Conservation (phyloP, 2,329 filamentous ascomycete species). For the Celoporthe dispersa region DNA sequence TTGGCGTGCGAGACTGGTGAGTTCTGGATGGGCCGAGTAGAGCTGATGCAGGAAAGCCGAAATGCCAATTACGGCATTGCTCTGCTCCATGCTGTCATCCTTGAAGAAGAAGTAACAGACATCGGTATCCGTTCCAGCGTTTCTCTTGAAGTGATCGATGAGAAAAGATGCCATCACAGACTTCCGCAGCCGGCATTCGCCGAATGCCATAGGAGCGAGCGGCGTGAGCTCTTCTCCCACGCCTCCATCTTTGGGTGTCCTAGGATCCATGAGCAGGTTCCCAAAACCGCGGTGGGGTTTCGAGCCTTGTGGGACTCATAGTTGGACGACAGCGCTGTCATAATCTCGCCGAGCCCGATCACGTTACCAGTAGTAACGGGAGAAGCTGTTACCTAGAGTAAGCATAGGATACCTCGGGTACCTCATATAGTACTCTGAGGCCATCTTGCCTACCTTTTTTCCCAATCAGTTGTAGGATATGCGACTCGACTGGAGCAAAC, state of each 20-base stretch:
- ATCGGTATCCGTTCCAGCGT: neutral
- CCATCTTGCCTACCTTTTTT: neutral
- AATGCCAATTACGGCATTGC: constrained; percentile 15
- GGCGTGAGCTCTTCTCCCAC: neutral
- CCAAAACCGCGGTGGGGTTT: neutral
- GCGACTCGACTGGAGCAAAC: neutral
- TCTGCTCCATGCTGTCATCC: constrained; percentile 27
- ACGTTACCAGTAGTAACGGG: neutral
- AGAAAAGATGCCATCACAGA: constrained; percentile 28
- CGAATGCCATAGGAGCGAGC: neutral
- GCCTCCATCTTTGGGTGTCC: neutral
- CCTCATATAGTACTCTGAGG: neutral
- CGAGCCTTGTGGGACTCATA: neutral
- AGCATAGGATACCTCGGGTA: neutral
- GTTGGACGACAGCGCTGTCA: neutral
- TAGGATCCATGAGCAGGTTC: neutral
- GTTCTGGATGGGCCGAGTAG: constrained; percentile 8
- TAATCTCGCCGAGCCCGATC: neutral
- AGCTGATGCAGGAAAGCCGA: constrained; percentile 26
- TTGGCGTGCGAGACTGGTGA: neutral
- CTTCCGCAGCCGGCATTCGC: constrained; percentile 27
- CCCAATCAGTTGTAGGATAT: neutral
- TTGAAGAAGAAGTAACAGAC: constrained; percentile 33
- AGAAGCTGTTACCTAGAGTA: neutral
- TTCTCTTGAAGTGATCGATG: constrained; percentile 22